Percentiles rank a stretch among this genome's conserved stretches.
Evolutionary conservation across 1,284 basidiomycete genomes (phyloP).

Genomic region (Papiliotrema fonsecae): DNA sequence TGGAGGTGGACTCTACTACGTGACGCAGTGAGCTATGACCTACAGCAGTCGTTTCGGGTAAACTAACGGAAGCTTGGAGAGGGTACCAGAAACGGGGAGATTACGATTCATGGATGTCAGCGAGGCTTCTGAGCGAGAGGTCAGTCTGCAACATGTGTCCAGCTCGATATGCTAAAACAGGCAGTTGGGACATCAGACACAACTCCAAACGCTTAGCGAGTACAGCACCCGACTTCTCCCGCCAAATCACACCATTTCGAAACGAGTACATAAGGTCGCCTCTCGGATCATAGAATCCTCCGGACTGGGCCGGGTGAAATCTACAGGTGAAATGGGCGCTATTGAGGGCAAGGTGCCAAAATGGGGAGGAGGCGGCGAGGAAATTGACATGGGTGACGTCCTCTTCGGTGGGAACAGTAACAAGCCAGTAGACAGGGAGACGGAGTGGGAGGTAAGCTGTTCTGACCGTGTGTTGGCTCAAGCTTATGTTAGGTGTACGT

Average conservation of each 20-base stretch:
- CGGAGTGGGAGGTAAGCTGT: conserved; percentile 46
- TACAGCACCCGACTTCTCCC: conserved; percentile 62
- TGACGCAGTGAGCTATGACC: conserved; percentile 51
- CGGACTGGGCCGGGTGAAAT: conserved; percentile 60
- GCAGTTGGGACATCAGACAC: conserved; percentile 46
- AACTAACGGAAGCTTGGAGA: conserved; percentile 60
- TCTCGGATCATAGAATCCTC: conserved; percentile 67
- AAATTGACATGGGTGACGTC: conserved; percentile 25
- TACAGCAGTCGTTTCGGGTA: no score
- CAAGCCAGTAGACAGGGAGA: conserved; percentile 42
- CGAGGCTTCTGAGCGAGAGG: conserved; percentile 56
- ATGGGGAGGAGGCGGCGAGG: conserved; percentile 29
- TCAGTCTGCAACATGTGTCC: conserved; percentile 18
- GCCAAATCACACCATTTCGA: conserved; percentile 60
- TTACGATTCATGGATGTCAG: conserved; percentile 78
- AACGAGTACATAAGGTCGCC: conserved; percentile 66
- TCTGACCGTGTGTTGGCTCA: conserved; percentile 11
- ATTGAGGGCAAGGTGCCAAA: conserved; percentile 30
- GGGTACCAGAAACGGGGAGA: conserved; percentile 74
- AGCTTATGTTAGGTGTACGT: conserved; percentile 79
- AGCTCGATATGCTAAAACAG: neutral
- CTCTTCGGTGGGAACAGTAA: conserved; percentile 25
- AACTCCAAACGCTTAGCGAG: conserved; percentile 56
- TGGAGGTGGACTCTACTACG: conserved; percentile 56
- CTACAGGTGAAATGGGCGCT: conserved; percentile 32